These are phyloP conservation scores for Allomyces javanicus DNA, from an alignment of 192 early-diverging fungal species.

Conservation along the genomic window DNA sequence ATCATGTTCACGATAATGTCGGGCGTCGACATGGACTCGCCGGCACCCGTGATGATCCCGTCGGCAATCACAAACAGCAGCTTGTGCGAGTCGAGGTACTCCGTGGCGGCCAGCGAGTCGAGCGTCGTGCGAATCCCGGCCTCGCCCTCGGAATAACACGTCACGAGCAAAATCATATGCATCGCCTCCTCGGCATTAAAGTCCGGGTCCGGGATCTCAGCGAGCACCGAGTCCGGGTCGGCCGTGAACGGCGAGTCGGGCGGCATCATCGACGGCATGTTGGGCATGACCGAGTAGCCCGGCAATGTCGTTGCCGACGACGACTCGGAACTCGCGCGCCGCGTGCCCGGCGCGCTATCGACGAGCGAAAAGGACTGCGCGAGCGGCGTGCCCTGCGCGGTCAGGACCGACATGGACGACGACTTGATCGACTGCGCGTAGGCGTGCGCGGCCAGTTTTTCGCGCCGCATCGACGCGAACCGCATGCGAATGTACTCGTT, in stretches of 20 bases:
- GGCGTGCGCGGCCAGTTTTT: background rate
- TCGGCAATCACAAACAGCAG: conserved; percentile 61
- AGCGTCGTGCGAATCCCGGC: conserved; percentile 50
- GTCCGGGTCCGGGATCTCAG: background rate
- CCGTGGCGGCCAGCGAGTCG: conserved; percentile 53
- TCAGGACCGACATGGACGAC: too few species aligned
- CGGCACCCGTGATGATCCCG: conserved; percentile 56
- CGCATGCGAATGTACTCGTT: background rate
- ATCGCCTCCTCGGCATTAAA: conserved; percentile 4
- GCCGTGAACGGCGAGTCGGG: background rate
- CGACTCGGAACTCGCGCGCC: background rate
- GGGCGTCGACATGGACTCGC: conserved; percentile 53
- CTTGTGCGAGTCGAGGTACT: conserved; percentile 55
- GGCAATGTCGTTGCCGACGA: background rate
- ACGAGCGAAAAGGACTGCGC: background rate
- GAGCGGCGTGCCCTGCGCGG: too few species aligned
- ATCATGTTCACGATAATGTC: conserved; percentile 64
- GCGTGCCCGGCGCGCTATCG: background rate
- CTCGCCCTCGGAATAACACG: conserved; percentile 60
- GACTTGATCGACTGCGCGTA: too few species aligned
- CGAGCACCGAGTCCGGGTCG: background rate
- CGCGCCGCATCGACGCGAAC: background rate
- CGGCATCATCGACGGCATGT: background rate
- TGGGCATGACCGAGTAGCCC: too few species aligned
- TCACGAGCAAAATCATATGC: conserved; percentile 52